Conservation (phyloP, 768 basidiomycete species). For the Austroboletus eburneus region DNA sequence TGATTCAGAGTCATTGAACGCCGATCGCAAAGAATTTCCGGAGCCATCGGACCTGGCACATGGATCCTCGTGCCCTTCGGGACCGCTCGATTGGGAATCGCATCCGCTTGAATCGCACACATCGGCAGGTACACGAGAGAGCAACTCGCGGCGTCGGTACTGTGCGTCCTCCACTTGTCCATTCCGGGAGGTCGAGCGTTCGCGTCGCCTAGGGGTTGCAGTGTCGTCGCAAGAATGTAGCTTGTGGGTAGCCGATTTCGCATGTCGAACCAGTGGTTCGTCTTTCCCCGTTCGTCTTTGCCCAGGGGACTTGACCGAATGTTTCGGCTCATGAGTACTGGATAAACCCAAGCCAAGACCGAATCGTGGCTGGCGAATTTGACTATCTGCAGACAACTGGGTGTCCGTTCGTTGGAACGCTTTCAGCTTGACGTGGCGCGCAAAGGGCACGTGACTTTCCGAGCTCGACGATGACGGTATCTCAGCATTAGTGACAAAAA, state of each 20-base stretch:
- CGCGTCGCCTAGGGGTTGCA: conserved; percentile 9
- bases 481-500: conserved; percentile 44
- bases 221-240: conserved; percentile 6
- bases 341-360: conserved; percentile 28
- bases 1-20: conserved; percentile 25
- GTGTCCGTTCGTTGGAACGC: conserved; percentile 16
- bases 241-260: conserved; percentile 8
- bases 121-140: conserved; percentile 5
- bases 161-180: conserved; percentile 1
- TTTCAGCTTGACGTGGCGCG: conserved; percentile 15
- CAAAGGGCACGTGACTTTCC: conserved; percentile 30
- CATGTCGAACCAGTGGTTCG: conserved; percentile 2
- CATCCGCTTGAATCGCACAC: conserved; percentile 12
- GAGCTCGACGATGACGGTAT: conserved; percentile 41
- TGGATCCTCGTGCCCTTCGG: conserved; percentile 12
- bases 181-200: conserved; percentile 9
- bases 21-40: conserved; percentile 18
- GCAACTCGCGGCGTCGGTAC: conserved; percentile 19
- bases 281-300: conserved; percentile 17
- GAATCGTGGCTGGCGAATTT: conserved; percentile 24
- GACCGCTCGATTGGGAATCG: conserved; percentile 18
- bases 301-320: conserved; percentile 5
- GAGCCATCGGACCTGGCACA: conserved; percentile 16
- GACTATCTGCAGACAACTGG: conserved; percentile 19
- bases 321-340: conserved; percentile 11